Conservation (phyloP, 257 asterid genomes). For the Penstemon eatonii region DNA sequence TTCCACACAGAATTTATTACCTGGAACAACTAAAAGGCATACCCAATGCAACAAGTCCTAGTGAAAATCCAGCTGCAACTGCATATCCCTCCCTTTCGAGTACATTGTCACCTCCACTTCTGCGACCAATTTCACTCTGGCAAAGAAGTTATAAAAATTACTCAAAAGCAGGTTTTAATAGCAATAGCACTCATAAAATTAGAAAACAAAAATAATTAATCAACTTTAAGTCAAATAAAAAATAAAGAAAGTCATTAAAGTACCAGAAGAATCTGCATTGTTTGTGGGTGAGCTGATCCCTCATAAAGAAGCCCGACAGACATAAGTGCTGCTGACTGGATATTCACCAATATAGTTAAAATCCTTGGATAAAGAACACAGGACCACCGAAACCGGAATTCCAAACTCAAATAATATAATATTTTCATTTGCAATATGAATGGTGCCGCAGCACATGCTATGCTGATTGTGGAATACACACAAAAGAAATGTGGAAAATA, state of each 20-base stretch:
- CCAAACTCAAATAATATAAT: constrained; percentile 15
- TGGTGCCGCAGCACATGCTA: constrained; percentile 23
- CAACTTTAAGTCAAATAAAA: constrained; percentile 7
- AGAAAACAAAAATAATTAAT: not conserved
- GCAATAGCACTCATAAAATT: constrained; percentile 7
- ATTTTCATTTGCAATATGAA: constrained; percentile 2
- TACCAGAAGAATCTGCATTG: constrained; percentile 98
- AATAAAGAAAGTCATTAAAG: constrained; percentile 25
- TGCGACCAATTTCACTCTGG: constrained; percentile 96
- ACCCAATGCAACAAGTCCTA: constrained; percentile 97
- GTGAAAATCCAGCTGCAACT: constrained; percentile 90
- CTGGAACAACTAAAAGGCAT: constrained; percentile 30
- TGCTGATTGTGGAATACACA: constrained; percentile 7
- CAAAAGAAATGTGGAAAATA: not conserved
- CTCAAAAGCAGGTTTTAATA: not conserved
- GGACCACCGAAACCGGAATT: constrained; percentile 23
- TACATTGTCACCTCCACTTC: constrained; percentile 99
- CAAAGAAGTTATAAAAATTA: constrained; percentile 24
- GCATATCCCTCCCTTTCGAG: constrained; percentile 99
- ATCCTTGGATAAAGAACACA: constrained; percentile 8
- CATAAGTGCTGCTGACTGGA: constrained; percentile 90
- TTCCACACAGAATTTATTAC: constrained; percentile 19
- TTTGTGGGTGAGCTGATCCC: constrained; percentile 96
- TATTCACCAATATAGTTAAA: constrained; percentile 21
- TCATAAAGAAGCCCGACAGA: constrained; percentile 93